phyloP scores from a whole-genome alignment of 2,329 filamentous ascomycete species.

The Moelleriella libera region DNA sequence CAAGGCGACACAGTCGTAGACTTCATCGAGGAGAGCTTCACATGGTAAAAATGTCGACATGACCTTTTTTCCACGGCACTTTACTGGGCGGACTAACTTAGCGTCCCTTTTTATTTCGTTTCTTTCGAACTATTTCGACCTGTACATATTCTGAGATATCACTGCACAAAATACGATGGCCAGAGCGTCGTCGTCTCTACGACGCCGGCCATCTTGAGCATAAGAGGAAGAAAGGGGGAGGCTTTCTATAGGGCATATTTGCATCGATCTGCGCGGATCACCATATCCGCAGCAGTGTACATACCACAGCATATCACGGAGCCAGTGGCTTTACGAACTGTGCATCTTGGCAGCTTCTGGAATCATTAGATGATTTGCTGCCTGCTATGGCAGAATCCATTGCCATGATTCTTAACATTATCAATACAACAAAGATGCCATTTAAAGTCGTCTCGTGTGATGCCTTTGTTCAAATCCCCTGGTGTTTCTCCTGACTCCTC shows the following conservation, averaged over 20 bases:
- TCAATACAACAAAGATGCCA: no score
- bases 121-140: conserved; percentile 2
- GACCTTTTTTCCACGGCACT: no score
- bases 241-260: neutral
- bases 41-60: conserved; percentile 28
- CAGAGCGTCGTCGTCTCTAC: neutral
- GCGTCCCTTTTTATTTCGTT: conserved; percentile 3
- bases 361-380: no score
- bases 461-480: no score
- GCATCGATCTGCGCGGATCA: no score
- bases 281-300: no score
- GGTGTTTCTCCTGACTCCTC: no score
- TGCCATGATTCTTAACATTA: no score
- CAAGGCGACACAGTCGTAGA: conserved; percentile 54
- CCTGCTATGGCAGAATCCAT: no score
- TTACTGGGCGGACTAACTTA: no score
- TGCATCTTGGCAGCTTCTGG: neutral
- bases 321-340: neutral
- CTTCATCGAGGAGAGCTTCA: conserved; percentile 68
- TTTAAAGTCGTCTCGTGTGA: no score
- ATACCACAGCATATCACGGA: no score
- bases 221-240: neutral
- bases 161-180: neutral
- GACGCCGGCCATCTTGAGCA: neutral
- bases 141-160: neutral